Conservation (phyloP, 2,329 filamentous ascomycete genomes). For the Acrodontium crateriforme region DNA sequence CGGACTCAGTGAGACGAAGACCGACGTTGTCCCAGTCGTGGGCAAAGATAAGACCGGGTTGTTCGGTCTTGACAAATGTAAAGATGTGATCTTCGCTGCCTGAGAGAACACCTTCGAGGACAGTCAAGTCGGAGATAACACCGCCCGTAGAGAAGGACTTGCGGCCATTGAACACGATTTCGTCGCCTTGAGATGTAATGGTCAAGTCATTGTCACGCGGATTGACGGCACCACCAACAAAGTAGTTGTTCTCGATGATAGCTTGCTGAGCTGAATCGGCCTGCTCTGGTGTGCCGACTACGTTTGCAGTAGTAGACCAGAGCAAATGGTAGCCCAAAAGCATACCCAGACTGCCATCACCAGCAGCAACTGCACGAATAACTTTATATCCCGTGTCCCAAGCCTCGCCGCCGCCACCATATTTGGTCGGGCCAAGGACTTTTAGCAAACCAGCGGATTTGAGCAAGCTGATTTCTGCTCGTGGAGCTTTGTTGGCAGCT, state of each 20-base stretch:
- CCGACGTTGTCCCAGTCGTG: conserved; percentile 55
- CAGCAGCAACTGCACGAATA: conserved; percentile 50
- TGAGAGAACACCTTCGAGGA: conserved; percentile 49
- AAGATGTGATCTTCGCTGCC: conserved; percentile 49
- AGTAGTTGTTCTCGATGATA: conserved; percentile 51
- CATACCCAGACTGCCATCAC: conserved; percentile 52
- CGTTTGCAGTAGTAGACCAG: conserved; percentile 47
- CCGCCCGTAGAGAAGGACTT: conserved; percentile 58
- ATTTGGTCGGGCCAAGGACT: conserved; percentile 35
- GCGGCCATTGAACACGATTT: conserved; percentile 45
- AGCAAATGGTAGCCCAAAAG: conserved; percentile 51
- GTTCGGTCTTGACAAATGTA: conserved; percentile 43
- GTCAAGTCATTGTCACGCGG: conserved; percentile 48
- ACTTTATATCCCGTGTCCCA: conserved; percentile 44
- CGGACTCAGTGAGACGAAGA: conserved; percentile 49
- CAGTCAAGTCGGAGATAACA: conserved; percentile 50
- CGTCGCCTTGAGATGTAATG: conserved; percentile 40
- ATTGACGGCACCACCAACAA: conserved; percentile 51
- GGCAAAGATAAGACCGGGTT: conserved; percentile 42
- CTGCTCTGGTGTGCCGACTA: conserved; percentile 48
- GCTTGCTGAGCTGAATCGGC: conserved; percentile 41
- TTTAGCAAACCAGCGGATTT: conserved; percentile 39
- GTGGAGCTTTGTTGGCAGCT: conserved; percentile 38
- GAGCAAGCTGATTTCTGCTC: conserved; percentile 37
- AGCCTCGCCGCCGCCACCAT: conserved; percentile 39